Percentiles rank a stretch among this genome's conserved stretches.
These are phyloP conservation scores for Colletotrichum lini DNA, from an alignment of 2,329 filamentous ascomycete genomes.

Conservation along the genomic window DNA sequence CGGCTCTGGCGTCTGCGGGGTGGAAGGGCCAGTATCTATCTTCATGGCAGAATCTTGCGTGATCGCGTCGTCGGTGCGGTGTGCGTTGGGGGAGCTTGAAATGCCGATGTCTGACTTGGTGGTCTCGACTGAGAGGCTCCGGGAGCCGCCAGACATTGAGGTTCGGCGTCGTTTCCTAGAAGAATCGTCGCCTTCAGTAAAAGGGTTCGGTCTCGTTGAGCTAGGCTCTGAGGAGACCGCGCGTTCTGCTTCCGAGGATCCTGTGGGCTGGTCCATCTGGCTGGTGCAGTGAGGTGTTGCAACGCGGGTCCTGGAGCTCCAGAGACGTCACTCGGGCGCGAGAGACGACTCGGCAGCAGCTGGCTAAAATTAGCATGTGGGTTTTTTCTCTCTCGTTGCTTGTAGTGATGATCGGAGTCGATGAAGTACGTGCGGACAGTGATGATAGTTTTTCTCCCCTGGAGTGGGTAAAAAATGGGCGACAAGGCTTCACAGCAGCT, in stretches of 20 bases:
- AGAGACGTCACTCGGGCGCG: slow-evolving; percentile 66
- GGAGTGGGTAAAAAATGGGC: slow-evolving; percentile 50
- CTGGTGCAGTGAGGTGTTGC: slow-evolving; percentile 54
- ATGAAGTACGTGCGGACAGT: slow-evolving; percentile 35
- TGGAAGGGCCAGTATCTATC: slow-evolving; percentile 55
- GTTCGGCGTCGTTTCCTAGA: slow-evolving; percentile 75
- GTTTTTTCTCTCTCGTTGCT: slow-evolving; percentile 44
- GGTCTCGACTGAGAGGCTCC: slow-evolving; percentile 66
- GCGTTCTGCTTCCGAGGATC: slow-evolving; percentile 68
- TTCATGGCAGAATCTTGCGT: slow-evolving; percentile 55
- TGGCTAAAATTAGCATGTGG: slow-evolving; percentile 72
- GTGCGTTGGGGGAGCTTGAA: slow-evolving; percentile 50
- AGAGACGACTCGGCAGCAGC: slow-evolving; percentile 68
- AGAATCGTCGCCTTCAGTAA: slow-evolving; percentile 70
- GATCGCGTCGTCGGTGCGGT: slow-evolving; percentile 44
- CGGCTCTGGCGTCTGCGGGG: slow-evolving; percentile 61
- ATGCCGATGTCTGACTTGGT: slow-evolving; percentile 51
- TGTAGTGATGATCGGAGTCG: slow-evolving; percentile 42
- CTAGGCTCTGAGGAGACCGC: slow-evolving; percentile 74
- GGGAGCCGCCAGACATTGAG: slow-evolving; percentile 66
- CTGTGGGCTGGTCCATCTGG: slow-evolving; percentile 69
- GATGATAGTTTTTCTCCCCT: slow-evolving; percentile 22
- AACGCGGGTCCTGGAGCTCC: slow-evolving; percentile 61
- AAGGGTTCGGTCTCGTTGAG: slow-evolving; percentile 75
- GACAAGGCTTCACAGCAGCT: slow-evolving; percentile 35